These are phyloP conservation scores for Elsinoe batatas DNA, from an alignment of 2,329 filamentous ascomycete species.

Conservation along the genomic window DNA sequence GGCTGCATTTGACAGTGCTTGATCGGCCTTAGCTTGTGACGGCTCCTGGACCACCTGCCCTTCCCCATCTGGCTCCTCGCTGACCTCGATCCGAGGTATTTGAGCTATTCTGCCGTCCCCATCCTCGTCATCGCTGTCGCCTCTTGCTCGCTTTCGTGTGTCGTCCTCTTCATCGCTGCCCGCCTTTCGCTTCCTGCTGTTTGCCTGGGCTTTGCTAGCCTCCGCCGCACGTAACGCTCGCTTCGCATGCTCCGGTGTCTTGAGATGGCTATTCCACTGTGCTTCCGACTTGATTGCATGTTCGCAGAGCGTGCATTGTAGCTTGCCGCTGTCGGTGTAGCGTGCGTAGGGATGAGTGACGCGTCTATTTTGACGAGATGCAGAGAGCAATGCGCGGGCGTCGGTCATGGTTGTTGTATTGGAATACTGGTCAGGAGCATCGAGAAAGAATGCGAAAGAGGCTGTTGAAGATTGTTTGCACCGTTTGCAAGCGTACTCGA, in stretches of 20 bases:
- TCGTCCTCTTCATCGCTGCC: conserved; percentile 18
- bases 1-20: background rate
- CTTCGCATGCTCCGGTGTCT: conserved; percentile 40
- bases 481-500: background rate
- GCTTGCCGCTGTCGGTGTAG: conserved; percentile 58
- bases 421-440: background rate
- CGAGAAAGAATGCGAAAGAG: background rate
- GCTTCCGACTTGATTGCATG: conserved; percentile 55
- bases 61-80: background rate
- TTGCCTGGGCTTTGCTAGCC: conserved; percentile 21
- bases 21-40: conserved; percentile 9
- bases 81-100: conserved; percentile 26
- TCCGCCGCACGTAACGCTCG: conserved; percentile 29
- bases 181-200: conserved; percentile 47
- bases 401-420: conserved; percentile 53
- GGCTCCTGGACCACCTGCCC: background rate
- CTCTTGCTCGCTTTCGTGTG: conserved; percentile 14
- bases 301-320: conserved; percentile 58
- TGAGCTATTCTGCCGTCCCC: conserved; percentile 30
- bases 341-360: conserved; percentile 59
- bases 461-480: background rate
- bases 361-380: conserved; percentile 63
- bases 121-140: conserved; percentile 10
- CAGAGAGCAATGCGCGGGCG: conserved; percentile 67
- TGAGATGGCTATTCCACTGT: conserved; percentile 55